These are phyloP conservation scores for Cicer pinnatifidum DNA, from an alignment of 306 rosid species.

Conservation along the genomic window DNA sequence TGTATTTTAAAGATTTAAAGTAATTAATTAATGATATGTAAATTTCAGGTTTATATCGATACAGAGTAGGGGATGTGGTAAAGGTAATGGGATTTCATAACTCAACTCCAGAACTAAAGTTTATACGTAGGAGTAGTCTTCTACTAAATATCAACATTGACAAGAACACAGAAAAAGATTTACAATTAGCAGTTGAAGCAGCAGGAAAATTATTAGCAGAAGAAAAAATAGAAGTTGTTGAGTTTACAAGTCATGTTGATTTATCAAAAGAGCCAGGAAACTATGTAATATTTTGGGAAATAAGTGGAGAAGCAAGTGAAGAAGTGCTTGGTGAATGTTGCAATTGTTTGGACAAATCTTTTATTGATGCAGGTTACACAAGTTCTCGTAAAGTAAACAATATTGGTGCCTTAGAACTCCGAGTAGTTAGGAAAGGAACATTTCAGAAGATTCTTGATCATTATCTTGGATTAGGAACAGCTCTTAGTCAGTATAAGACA, in stretches of 20 bases:
- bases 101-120: conserved; percentile 82
- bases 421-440: conserved; percentile 73
- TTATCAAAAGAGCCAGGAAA: conserved; percentile 73
- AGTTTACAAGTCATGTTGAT: conserved; percentile 77
- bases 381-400: conserved; percentile 74
- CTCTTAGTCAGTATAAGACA: conserved; percentile 85
- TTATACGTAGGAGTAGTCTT: conserved; percentile 70
- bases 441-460: conserved; percentile 78
- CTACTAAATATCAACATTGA: conserved; percentile 77
- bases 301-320: conserved; percentile 68
- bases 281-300: conserved; percentile 88
- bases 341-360: conserved; percentile 73
- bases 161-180: conserved; percentile 91
- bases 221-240: conserved; percentile 74
- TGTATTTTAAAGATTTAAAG: no score
- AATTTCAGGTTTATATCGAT: conserved; percentile 77
- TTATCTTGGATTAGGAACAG: conserved; percentile 71
- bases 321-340: conserved; percentile 70
- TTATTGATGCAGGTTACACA: conserved; percentile 76
- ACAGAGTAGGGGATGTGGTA: conserved; percentile 83
- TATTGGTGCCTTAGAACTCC: conserved; percentile 77
- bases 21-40: no score
- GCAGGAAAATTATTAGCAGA: conserved; percentile 59
- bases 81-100: conserved; percentile 84
- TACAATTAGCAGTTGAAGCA: conserved; percentile 78